phyloP scores from a whole-genome alignment of 139 green algal genomes.

The Volvox reticuliferus region DNA sequence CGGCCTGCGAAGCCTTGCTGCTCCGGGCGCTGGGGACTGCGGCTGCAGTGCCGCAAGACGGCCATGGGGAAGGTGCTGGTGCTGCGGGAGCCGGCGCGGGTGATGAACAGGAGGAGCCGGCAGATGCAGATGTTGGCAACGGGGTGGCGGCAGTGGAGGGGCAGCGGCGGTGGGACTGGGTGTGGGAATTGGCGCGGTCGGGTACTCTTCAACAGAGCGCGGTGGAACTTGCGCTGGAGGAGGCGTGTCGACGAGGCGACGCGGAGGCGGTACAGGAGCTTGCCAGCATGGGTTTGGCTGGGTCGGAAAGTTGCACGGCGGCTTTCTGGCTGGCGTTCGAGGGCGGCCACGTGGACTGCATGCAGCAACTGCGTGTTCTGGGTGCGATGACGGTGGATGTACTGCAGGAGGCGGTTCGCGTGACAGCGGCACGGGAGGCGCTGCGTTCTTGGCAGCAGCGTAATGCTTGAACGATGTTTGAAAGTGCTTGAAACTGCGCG shows the following conservation, averaged over 20 bases:
- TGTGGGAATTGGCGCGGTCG: not conserved
- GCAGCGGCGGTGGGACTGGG: not conserved
- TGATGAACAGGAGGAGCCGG: not conserved
- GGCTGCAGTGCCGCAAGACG: not conserved
- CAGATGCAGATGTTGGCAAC: not conserved
- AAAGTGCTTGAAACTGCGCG: too few species aligned
- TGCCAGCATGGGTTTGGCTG: not conserved
- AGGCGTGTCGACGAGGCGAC: not conserved
- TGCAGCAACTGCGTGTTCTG: not conserved
- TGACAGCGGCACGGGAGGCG: not conserved
- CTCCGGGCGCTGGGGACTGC: not conserved
- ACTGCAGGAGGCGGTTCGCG: not conserved
- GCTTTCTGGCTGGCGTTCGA: not conserved
- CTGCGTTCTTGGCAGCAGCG: too few species aligned
- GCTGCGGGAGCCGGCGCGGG: not conserved
- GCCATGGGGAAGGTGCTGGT: not conserved
- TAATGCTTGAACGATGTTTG: too few species aligned
- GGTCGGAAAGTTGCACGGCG: not conserved
- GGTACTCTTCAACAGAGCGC: not conserved
- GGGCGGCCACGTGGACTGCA: not conserved
- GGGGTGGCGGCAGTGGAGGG: not conserved
- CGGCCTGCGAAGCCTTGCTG: constrained; percentile 3
- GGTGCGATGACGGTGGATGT: not conserved
- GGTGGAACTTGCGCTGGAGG: not conserved
- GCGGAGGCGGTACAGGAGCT: constrained; percentile 4